Base-by-base conservation (phyloP, 2,329 filamentous ascomycete genomes). In the Cytospora chrysosperma region DNA sequence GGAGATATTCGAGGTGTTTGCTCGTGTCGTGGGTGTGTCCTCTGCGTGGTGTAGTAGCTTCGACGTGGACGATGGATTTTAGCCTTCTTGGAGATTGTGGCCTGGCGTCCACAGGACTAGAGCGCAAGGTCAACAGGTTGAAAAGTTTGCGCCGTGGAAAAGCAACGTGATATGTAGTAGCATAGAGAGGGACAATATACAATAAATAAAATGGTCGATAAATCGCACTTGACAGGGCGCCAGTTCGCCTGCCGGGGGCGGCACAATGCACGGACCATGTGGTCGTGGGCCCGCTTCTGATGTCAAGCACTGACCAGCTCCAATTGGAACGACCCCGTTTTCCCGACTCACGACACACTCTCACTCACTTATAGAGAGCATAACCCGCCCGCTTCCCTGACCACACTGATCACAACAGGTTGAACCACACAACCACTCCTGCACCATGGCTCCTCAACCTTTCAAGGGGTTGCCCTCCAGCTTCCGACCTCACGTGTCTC, bases 401-500 rank as follows among this genome's bases (percentile, higher is more conserved):
- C 4, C n/a, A n/a, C 43, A 21, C 21, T 17, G 30, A 34, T 21
- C 40, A n/a, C n/a, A 13, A 13, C 15, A 21, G 19, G 27, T 24
- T 52, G 26, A 52, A 28, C 24, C 26, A 15, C 21, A 58, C 15
- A 27, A 58, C 26, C 13, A 9, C 43, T 19, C n/a, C 5, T 28
- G 19, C 66, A 72, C 69, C 70, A 78, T 78, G 76, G 74, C 75
- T 67, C 73, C 71, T 34, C 63, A 62, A 56, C 67, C 67, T 62
- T 66, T 64, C 47, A 63, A 56, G 59, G 70, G 70, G 64, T 64
- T 68, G 27, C 71, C 71, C 49, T 66, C 70, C 50, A 70, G 59
- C 59, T 59, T 68, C 47, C 65, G 67, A 70, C 80, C 82, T 68
- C 81, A 82, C 69, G 82, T 83, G 67, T 79, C 80, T 47, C 76